Evolutionary conservation across 2,329 filamentous ascomycete species (phyloP).

Genomic region (Fusarium sp.): DNA sequence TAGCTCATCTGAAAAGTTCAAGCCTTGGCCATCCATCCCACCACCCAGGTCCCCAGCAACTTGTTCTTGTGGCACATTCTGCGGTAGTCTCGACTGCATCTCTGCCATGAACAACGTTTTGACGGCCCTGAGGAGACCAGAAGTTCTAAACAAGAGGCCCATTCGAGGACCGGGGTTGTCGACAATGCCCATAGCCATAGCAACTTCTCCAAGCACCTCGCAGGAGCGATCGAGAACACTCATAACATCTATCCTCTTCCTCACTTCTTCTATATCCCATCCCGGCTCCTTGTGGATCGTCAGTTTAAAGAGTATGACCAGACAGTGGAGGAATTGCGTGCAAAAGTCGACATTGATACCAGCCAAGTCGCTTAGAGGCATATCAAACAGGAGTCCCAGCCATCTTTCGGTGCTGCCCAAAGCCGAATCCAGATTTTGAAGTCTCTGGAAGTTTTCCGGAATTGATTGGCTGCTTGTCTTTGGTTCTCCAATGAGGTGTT

Average conservation of each 20-base stretch:
- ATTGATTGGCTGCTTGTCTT: not conserved
- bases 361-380: constrained; percentile 9
- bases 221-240: constrained; percentile 15
- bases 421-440: constrained; percentile 22
- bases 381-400: constrained; percentile 1
- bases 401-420: constrained; percentile 13
- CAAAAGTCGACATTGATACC: constrained; percentile 32
- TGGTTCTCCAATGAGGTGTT: constrained; percentile 3
- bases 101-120: constrained; percentile 24
- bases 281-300: constrained; percentile 9
- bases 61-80: not conserved
- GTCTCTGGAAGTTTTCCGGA: constrained; percentile 1
- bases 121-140: constrained; percentile 18
- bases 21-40: not conserved
- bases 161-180: constrained; percentile 10
- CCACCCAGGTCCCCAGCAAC: not conserved
- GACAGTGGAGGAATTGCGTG: constrained; percentile 21
- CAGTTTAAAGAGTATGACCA: constrained; percentile 31
- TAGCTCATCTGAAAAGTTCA: constrained; percentile 5
- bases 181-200: constrained; percentile 7
- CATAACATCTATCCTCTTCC: constrained; percentile 18
- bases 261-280: constrained; percentile 25
- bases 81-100: not conserved
- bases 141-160: constrained; percentile 22
- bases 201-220: constrained; percentile 6